Evolutionary conservation across 345 rosid species (phyloP).

Genomic region (Cardiospermum halicacabum): DNA sequence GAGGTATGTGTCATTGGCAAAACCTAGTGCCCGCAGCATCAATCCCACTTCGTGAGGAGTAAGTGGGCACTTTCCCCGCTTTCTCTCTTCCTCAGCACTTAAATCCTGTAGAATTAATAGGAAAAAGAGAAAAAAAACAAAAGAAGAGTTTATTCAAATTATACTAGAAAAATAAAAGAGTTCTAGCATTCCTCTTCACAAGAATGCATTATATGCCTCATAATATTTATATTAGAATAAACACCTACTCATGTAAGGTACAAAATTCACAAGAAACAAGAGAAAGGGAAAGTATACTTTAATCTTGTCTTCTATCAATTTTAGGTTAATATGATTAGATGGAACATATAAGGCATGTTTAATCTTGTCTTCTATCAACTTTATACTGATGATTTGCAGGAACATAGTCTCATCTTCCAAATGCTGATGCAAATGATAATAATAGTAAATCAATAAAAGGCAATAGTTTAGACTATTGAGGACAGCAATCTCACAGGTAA

Average conservation of each 20-base stretch:
- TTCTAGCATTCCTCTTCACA: background rate
- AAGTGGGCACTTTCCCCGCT: constrained; percentile 93
- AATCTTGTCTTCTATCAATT: background rate
- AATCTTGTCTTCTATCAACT: background rate
- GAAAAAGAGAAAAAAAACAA: background rate
- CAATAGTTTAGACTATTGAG: constrained; percentile 8
- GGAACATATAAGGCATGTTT: background rate
- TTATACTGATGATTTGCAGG: background rate
- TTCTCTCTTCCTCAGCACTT: constrained; percentile 81
- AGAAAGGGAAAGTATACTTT: background rate
- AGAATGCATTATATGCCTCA: background rate
- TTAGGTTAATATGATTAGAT: background rate
- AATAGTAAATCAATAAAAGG: too few species aligned
- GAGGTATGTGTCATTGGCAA: constrained; percentile 72
- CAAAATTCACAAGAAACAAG: background rate
- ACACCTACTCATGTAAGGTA: too few species aligned
- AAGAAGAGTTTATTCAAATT: background rate
- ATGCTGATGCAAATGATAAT: background rate
- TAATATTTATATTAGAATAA: too few species aligned
- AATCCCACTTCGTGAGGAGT: constrained; percentile 96
- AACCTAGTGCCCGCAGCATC: constrained; percentile 95
- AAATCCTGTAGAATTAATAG: constrained; percentile 51
- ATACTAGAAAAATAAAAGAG: background rate
- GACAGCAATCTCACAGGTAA: constrained; percentile 71
- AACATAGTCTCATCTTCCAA: background rate